Evolutionary conservation across 805 yeast species (phyloP).

Genomic region (Suhomyces pyralidae): DNA sequence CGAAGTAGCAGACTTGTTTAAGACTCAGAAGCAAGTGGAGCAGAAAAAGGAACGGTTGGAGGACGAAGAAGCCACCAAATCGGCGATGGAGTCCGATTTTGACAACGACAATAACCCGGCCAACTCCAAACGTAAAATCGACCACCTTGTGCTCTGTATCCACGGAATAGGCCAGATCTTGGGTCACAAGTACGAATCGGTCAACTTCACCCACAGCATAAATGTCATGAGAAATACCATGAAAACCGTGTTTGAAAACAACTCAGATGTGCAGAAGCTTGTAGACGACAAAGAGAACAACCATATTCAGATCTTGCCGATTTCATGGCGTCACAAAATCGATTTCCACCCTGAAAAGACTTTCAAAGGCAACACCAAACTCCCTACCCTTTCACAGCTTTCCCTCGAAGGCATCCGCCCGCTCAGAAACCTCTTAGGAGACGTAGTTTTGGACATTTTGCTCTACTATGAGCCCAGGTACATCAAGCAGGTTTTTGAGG

Average conservation of each 20-base stretch:
- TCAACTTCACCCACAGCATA: conserved; percentile 84
- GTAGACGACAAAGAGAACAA: conserved; percentile 28
- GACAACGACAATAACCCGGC: conserved; percentile 30
- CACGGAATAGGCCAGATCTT: conserved; percentile 95
- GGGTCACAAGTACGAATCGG: conserved; percentile 72
- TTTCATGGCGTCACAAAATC: conserved; percentile 83
- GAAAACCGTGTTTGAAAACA: conserved; percentile 45
- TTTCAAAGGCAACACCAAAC: conserved; percentile 30
- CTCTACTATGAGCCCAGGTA: conserved; percentile 71
- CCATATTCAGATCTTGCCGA: conserved; percentile 80
- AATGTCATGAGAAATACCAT: conserved; percentile 60
- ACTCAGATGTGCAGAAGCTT: conserved; percentile 35
- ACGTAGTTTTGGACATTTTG: conserved; percentile 79
- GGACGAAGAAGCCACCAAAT: conserved; percentile 31
- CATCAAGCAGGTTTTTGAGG: conserved; percentile 55
- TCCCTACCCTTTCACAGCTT: conserved; percentile 68
- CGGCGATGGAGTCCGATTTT: conserved; percentile 49
- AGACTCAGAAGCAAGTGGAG: conserved; percentile 6
- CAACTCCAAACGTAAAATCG: conserved; percentile 37
- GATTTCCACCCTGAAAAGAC: conserved; percentile 54
- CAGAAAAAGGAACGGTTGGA: background rate
- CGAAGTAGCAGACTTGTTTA: conserved; percentile 25
- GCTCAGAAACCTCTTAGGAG: conserved; percentile 75
- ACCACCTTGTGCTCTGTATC: conserved; percentile 76
- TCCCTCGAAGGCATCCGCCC: conserved; percentile 77